Evolutionary conservation across 2,329 filamentous ascomycete genomes (phyloP).

Genomic region (Colletotrichum trifolii): DNA sequence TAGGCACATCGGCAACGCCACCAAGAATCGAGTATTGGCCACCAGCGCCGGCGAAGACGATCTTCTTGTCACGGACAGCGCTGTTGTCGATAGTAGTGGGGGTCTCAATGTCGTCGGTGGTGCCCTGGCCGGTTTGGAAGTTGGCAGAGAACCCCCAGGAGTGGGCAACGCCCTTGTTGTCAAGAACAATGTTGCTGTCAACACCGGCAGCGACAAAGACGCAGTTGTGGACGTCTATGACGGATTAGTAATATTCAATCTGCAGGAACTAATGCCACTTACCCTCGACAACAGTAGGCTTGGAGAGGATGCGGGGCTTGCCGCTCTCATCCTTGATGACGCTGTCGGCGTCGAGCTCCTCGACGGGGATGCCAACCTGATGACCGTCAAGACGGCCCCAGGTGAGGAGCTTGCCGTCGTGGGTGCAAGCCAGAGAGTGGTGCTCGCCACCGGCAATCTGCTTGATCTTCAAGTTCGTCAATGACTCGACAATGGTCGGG

Average conservation of each 20-base stretch:
- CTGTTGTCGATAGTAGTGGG: conserved; percentile 88
- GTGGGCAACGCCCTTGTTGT: conserved; percentile 76
- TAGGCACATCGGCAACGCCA: conserved; percentile 47
- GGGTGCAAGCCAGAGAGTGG: conserved; percentile 75
- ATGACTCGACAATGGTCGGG: conserved; percentile 73
- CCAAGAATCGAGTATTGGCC: conserved; percentile 83
- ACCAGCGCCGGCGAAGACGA: conserved; percentile 85
- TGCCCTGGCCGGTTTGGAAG: conserved; percentile 83
- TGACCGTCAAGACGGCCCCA: conserved; percentile 70
- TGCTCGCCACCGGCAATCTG: conserved; percentile 76
- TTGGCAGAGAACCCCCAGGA: conserved; percentile 85
- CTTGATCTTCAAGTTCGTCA: conserved; percentile 72
- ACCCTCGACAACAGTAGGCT: conserved; percentile 71
- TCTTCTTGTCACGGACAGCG: conserved; percentile 78
- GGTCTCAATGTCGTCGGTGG: conserved; percentile 80
- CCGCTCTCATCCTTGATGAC: conserved; percentile 72
- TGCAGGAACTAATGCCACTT: conserved; percentile 41
- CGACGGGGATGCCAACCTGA: conserved; percentile 67
- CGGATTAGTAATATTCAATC: conserved; percentile 12
- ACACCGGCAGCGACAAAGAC: conserved; percentile 72
- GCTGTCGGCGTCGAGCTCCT: conserved; percentile 66
- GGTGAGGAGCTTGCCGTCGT: conserved; percentile 66
- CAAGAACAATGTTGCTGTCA: conserved; percentile 80
- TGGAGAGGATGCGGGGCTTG: conserved; percentile 76
- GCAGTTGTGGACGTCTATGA: conserved; percentile 63